phyloP scores from a whole-genome alignment of 2,329 filamentous ascomycete species.

The Pyricularia pennisetigena region DNA sequence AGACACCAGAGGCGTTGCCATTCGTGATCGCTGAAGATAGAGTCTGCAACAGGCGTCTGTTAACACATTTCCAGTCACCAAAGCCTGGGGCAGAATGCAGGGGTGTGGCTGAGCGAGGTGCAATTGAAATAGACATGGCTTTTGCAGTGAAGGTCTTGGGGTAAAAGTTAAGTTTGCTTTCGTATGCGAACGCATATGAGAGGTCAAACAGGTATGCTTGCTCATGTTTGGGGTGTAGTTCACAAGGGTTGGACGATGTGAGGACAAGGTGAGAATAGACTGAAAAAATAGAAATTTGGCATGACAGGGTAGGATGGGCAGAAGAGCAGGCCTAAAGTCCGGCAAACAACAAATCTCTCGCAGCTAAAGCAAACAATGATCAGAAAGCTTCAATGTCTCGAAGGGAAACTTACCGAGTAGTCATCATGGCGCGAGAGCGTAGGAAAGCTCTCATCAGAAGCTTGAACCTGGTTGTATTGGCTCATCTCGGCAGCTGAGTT shows the following conservation, averaged over 20 bases:
- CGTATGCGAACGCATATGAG: background rate
- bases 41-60: slow-evolving; percentile 58
- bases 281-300: too few species aligned
- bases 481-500: slow-evolving; percentile 52
- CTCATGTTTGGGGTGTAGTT: too few species aligned
- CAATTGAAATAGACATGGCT: background rate
- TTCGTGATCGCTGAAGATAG: slow-evolving; percentile 34
- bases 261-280: background rate
- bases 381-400: background rate
- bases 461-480: slow-evolving; percentile 56
- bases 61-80: slow-evolving; percentile 48
- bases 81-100: background rate
- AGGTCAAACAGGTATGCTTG: background rate
- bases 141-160: background rate
- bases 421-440: slow-evolving; percentile 62
- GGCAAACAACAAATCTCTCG: background rate
- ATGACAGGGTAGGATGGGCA: too few species aligned
- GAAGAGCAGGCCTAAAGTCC: too few species aligned
- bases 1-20: slow-evolving; percentile 24
- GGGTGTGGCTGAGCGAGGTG: background rate
- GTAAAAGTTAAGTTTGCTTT: background rate
- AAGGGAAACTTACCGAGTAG: slow-evolving; percentile 5
- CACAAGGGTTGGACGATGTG: background rate
- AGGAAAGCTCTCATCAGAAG: slow-evolving; percentile 77
- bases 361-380: background rate